These are phyloP conservation scores for Musa acuminata DNA, from an alignment of 176 grass and related monocot genomes.

Conservation along the genomic window DNA sequence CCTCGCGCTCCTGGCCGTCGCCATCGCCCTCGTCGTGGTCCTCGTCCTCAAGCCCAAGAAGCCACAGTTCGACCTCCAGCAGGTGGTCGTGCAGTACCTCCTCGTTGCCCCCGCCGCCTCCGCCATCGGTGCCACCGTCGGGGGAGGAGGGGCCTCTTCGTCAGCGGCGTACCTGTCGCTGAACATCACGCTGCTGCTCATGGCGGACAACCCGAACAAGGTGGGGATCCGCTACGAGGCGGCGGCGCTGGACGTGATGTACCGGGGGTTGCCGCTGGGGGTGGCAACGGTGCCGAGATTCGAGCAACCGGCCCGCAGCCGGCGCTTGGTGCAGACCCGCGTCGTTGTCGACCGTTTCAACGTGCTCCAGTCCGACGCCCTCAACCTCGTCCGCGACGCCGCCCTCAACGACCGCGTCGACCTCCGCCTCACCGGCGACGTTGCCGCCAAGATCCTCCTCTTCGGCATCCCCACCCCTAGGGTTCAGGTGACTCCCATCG, in stretches of 20 bases:
- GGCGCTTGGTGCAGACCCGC: constrained; percentile 5
- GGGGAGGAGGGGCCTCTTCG: not conserved
- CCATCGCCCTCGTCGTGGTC: constrained; percentile 8
- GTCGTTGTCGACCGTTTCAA: constrained; percentile 18
- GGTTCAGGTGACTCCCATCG: constrained; percentile 14
- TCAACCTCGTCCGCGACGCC: constrained; percentile 16
- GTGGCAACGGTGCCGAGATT: constrained; percentile 21
- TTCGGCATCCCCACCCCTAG: constrained; percentile 18
- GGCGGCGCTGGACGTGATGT: constrained; percentile 11
- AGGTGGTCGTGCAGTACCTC: constrained; percentile 20
- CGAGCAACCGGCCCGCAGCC: constrained; percentile 13
- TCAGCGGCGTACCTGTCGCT: constrained; percentile 18
- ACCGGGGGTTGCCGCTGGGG: constrained; percentile 20
- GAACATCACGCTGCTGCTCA: constrained; percentile 17
- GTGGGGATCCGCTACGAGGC: constrained; percentile 17
- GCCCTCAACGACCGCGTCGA: constrained; percentile 21
- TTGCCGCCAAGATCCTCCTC: constrained; percentile 21
- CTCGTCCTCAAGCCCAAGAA: constrained; percentile 25
- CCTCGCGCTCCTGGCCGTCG: constrained; percentile 13
- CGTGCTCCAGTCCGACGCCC: constrained; percentile 17
- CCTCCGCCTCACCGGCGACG: constrained; percentile 18
- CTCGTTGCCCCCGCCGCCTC: constrained; percentile 27
- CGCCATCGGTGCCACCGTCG: not conserved
- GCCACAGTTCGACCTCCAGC: constrained; percentile 23
- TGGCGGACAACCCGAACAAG: constrained; percentile 21